Conservation (phyloP, 208 protist species). For the Acanthamoeba quina region DNA sequence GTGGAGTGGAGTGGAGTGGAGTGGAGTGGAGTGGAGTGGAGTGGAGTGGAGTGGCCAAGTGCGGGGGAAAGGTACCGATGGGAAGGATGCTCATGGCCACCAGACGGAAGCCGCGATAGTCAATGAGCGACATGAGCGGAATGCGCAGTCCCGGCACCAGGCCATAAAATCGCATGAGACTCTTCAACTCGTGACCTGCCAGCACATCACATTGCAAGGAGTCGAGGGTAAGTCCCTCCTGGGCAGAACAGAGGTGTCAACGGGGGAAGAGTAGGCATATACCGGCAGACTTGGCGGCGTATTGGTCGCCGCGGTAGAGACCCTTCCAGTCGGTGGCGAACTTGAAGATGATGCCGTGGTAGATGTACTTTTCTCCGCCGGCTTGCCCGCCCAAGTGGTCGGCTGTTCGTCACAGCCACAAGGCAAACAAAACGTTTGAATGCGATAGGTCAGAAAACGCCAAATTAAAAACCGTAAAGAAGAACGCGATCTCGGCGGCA, state of each 20-base stretch:
- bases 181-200: constrained; percentile 20
- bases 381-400: constrained; percentile 43
- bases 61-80: neutral
- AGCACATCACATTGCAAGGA: neutral
- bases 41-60: neutral
- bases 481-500: no score
- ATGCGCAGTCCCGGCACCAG: constrained; percentile 32
- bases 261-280: neutral
- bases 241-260: neutral
- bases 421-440: neutral
- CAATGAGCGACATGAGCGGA: constrained; percentile 74
- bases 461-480: neutral
- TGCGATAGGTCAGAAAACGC: neutral
- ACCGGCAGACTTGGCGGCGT: constrained; percentile 63
- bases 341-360: constrained; percentile 75
- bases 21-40: no score
- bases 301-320: constrained; percentile 59
- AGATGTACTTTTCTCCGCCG: constrained; percentile 75
- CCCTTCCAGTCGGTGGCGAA: constrained; percentile 72
- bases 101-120: constrained; percentile 73
- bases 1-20: no score
- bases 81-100: constrained; percentile 74
- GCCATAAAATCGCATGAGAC: constrained; percentile 64
- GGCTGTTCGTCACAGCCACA: neutral
- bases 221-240: neutral